Percentiles rank a stretch among this genome's conserved stretches.
Conservation (phyloP, 139 green algal species). For the Edaphochlamys debaryana region DNA sequence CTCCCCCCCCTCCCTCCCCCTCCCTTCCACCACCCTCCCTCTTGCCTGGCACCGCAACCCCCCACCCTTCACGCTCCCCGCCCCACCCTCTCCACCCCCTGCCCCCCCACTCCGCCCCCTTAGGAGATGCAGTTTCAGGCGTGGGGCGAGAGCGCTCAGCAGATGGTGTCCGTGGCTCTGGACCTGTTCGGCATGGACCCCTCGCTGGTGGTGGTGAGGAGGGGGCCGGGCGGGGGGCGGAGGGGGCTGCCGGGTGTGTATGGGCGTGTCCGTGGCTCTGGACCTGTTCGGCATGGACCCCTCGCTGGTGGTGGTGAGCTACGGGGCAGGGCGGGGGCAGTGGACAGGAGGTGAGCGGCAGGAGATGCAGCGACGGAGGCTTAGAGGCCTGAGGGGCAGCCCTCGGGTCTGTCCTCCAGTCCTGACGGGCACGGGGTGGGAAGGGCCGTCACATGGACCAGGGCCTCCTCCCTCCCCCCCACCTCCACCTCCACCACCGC, state of each 20-base stretch:
- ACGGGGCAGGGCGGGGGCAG: neutral
- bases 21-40: too few relatives aligned
- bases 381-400: neutral
- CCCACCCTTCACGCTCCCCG: neutral
- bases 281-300: slow-evolving; percentile 61
- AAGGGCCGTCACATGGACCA: too few relatives aligned
- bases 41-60: too few relatives aligned
- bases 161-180: slow-evolving; percentile 66
- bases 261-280: slow-evolving; percentile 61
- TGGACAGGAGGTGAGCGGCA: neutral
- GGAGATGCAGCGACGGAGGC: neutral
- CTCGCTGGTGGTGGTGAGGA: slow-evolving; percentile 43
- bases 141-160: slow-evolving; percentile 69
- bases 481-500: too few relatives aligned
- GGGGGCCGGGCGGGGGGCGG: neutral
- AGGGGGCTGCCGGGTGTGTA: too few relatives aligned
- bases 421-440: neutral
- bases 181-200: slow-evolving; percentile 61
- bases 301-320: slow-evolving; percentile 43
- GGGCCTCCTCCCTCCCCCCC: too few relatives aligned
- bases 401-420: neutral
- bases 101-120: neutral
- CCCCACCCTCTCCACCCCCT: too few relatives aligned
- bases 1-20: too few relatives aligned
- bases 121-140: slow-evolving; percentile 46